Conservation (phyloP, 768 basidiomycete genomes). For the Ramaria sp. region DNA sequence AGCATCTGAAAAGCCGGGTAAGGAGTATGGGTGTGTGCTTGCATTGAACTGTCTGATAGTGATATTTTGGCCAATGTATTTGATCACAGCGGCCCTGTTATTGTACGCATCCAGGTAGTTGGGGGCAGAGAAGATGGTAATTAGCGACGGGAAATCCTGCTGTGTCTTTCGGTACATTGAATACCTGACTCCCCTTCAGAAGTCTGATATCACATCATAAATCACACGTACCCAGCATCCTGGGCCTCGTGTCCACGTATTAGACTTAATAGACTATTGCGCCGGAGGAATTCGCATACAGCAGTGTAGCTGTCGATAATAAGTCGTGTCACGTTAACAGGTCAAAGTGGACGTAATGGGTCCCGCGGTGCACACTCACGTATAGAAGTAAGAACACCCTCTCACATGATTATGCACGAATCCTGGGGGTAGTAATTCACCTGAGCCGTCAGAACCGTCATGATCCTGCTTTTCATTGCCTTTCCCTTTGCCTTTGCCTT, state of each 20-base stretch:
- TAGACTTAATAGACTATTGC: slow-evolving; percentile 83
- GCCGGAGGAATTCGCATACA: slow-evolving; percentile 86
- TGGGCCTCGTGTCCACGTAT: slow-evolving; percentile 97
- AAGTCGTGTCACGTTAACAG: neutral
- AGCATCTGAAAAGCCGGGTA: slow-evolving; percentile 96
- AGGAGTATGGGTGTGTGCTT: slow-evolving; percentile 70
- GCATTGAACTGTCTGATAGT: slow-evolving; percentile 85
- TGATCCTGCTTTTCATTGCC: slow-evolving; percentile 20
- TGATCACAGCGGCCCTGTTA: slow-evolving; percentile 94
- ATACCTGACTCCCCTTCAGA: slow-evolving; percentile 35
- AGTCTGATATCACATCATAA: neutral
- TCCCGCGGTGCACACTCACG: slow-evolving; percentile 39
- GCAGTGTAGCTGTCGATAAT: slow-evolving; percentile 55
- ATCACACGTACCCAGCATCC: slow-evolving; percentile 67
- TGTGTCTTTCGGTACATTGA: slow-evolving; percentile 94
- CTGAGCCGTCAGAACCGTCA: slow-evolving; percentile 31
- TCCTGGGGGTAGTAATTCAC: slow-evolving; percentile 35
- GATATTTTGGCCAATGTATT: slow-evolving; percentile 94
- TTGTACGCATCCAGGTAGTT: slow-evolving; percentile 95
- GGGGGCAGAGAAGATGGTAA: slow-evolving; percentile 96
- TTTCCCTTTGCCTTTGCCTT: slow-evolving; percentile 61
- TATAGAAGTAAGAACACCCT: slow-evolving; percentile 89
- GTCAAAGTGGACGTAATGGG: neutral
- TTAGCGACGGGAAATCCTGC: slow-evolving; percentile 92
- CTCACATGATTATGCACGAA: slow-evolving; percentile 77